Conservation (phyloP, 2,329 filamentous ascomycete genomes). For the Fusarium pseudonygamai region DNA sequence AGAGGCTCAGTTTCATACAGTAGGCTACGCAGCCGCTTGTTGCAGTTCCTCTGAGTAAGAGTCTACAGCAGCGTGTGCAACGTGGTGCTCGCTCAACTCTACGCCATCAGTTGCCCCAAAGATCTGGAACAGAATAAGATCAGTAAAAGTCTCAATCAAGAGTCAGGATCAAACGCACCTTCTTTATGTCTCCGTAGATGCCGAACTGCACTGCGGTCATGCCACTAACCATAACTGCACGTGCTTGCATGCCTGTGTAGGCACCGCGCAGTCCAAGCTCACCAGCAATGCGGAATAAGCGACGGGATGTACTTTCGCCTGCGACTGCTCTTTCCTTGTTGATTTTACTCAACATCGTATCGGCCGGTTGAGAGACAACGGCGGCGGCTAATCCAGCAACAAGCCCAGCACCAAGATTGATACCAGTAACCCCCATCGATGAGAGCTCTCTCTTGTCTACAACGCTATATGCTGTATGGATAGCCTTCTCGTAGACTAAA, state of each 20-base stretch:
- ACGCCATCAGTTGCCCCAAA: background rate
- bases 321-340: background rate
- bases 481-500: background rate
- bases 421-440: background rate
- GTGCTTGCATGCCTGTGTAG: background rate
- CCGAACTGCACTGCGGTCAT: background rate
- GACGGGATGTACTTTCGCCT: background rate
- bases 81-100: background rate
- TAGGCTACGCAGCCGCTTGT: background rate
- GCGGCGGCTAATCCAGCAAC: background rate
- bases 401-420: background rate
- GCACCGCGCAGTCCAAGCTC: background rate
- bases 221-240: background rate
- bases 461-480: background rate
- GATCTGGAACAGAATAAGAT: background rate
- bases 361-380: background rate
- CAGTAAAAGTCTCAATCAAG: background rate
- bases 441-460: background rate
- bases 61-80: no score
- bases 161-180: background rate
- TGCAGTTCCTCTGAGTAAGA: background rate
- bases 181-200: background rate
- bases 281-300: background rate
- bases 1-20: background rate
- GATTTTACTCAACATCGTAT: background rate